These are phyloP conservation scores for Podila epigama DNA, from an alignment of 192 early-diverging fungal genomes.

Conservation along the genomic window DNA sequence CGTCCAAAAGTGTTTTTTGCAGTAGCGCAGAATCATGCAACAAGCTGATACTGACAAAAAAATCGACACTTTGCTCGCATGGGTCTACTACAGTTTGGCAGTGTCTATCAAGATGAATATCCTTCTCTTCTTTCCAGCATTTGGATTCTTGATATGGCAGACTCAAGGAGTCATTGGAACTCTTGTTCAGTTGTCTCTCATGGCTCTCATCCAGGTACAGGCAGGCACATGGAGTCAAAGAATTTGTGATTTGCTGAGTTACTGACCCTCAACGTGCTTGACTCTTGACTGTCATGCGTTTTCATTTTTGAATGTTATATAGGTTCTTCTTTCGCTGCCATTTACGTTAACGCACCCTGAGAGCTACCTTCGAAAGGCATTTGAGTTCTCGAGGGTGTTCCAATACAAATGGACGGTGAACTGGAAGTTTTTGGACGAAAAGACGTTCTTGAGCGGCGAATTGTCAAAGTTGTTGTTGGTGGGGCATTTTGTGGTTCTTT, in stretches of 20 bases:
- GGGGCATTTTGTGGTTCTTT: slow-evolving; percentile 67
- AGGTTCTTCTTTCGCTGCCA: slow-evolving; percentile 49
- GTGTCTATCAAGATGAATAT: slow-evolving; percentile 97
- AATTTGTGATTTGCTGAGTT: no score
- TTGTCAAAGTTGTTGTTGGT: slow-evolving; percentile 69
- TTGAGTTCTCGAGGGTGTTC: slow-evolving; percentile 90
- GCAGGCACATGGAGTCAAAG: not conserved
- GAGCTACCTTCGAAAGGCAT: slow-evolving; percentile 79
- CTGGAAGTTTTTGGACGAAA: slow-evolving; percentile 84
- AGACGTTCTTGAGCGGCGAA: slow-evolving; percentile 66
- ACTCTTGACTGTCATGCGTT: not conserved
- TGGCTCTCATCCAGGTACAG: slow-evolving; percentile 59
- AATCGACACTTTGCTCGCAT: not conserved
- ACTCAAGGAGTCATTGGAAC: slow-evolving; percentile 54
- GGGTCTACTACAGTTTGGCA: slow-evolving; percentile 64
- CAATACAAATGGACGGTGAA: slow-evolving; percentile 95
- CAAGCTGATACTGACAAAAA: no score
- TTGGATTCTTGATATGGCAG: slow-evolving; percentile 72
- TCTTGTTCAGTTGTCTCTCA: slow-evolving; percentile 50
- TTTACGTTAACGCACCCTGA: slow-evolving; percentile 52
- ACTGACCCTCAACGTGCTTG: no score
- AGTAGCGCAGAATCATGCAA: no score
- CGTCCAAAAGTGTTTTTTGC: not conserved
- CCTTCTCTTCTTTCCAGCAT: slow-evolving; percentile 88
- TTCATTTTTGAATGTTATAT: not conserved